Conservation (phyloP, 2,329 filamentous ascomycete species). For the Botrytis hyacinthi region DNA sequence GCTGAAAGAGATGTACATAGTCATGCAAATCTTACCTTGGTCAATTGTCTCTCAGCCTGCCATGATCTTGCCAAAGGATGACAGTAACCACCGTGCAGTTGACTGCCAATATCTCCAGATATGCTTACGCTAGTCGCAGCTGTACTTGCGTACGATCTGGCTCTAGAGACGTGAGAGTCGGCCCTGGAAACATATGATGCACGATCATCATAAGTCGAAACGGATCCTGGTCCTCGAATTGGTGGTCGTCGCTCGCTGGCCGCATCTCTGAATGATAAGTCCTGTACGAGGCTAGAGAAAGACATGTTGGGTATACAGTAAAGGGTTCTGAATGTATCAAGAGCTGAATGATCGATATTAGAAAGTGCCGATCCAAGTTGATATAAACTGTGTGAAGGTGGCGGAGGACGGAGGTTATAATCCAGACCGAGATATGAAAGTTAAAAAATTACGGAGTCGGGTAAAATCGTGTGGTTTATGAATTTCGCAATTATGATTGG, state of each 20-base stretch:
- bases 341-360: not conserved
- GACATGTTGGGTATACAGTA: constrained; percentile 50
- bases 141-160: constrained; percentile 66
- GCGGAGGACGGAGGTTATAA: not conserved
- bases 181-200: constrained; percentile 58
- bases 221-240: constrained; percentile 46
- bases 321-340: not conserved
- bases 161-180: constrained; percentile 58
- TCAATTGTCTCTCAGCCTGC: constrained; percentile 82
- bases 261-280: constrained; percentile 58
- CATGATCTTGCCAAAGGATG: constrained; percentile 76
- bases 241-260: constrained; percentile 47
- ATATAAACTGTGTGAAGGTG: constrained; percentile 6
- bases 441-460: not conserved
- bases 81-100: constrained; percentile 79
- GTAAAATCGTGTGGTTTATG: constrained; percentile 13
- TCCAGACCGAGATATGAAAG: not conserved
- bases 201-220: constrained; percentile 54
- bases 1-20: constrained; percentile 10
- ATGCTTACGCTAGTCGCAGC: constrained; percentile 68
- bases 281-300: constrained; percentile 66
- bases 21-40: constrained; percentile 58
- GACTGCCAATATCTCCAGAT: constrained; percentile 73
- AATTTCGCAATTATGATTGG: constrained; percentile 20
- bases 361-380: not conserved